Evolutionary conservation across 805 yeast species (phyloP), one percentile per base, ranked within the genome.

Genomic region (Metschnikowia baotianmanensis): DNA sequence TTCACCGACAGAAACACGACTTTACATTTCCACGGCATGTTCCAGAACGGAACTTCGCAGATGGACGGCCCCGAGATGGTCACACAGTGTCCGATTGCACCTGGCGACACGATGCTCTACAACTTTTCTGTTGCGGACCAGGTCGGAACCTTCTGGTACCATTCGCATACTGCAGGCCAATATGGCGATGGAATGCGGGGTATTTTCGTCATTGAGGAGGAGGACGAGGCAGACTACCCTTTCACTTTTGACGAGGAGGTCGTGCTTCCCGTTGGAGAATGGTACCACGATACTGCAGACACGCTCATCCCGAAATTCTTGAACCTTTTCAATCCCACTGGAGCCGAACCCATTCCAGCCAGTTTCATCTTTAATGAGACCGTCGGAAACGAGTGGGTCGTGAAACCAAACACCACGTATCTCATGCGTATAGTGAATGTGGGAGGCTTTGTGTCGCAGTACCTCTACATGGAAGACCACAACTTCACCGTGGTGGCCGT

Each of bases 261-360:
- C 16, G 62, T 76, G 12, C 58, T 91, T 46, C 67, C 85, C 7
- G 53, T 93, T 31, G 71, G 84, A 34, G 99, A 93, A 57, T 90
- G 96, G 95, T 93, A 93, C 69, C 96, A 88, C 61, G 73, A 74
- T 33, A 61, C 63, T 36, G 72, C 82, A 23, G 68, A 69, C 19
- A 77, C 63, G 27, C 69, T 84, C 51, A 72, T 48, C n/a, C 67
- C 73, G 13, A 43, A 53, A 26, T 90, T 93, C 69, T 59, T 89
- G 71, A 77, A 68, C 50, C 61, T 82, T 47, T 81, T 73, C 70
- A 93, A 93, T 65, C 99, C 99, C 44, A 87, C 96, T 8, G 99
- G 99, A 58, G 96, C 98, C 31, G 99, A 93, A 69, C 99, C 99
- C 37, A 82, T 93, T 52, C 99, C 99, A 7, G 84, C 86, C 51